phyloP scores from a whole-genome alignment of 1,139 yeast species.

The Scheffersomyces cryptocercus region DNA sequence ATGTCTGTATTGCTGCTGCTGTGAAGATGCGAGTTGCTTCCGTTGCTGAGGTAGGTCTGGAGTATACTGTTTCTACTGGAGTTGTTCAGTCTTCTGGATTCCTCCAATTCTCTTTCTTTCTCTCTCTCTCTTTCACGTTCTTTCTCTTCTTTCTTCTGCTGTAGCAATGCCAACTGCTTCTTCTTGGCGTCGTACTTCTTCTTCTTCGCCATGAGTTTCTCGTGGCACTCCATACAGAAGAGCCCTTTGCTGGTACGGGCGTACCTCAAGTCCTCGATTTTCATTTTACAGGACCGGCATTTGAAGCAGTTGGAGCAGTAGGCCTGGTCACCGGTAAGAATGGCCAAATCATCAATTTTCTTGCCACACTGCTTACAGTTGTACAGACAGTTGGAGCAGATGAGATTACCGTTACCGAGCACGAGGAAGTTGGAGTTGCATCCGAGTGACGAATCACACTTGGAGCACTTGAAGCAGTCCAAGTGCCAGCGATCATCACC shows the following conservation, averaged over 20 bases:
- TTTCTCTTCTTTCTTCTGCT: conserved; percentile 15
- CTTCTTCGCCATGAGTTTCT: conserved; percentile 73
- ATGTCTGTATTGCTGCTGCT: not conserved
- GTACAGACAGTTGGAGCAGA: conserved; percentile 90
- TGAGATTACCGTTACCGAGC: conserved; percentile 86
- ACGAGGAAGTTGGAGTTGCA: conserved; percentile 89
- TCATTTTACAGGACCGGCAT: conserved; percentile 85
- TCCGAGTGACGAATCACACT: conserved; percentile 75
- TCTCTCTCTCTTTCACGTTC: conserved; percentile 5
- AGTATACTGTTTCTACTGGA: conserved; percentile 14
- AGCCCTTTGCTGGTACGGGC: conserved; percentile 94
- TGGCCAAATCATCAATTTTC: conserved; percentile 94
- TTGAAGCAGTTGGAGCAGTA: conserved; percentile 90
- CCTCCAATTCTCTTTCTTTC: not conserved
- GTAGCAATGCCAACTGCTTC: conserved; percentile 28
- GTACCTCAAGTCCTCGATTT: conserved; percentile 85
- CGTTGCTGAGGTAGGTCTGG: conserved; percentile 11
- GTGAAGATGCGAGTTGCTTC: conserved; percentile 6
- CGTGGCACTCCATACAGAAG: conserved; percentile 93
- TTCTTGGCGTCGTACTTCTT: conserved; percentile 51
- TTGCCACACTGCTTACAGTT: conserved; percentile 85
- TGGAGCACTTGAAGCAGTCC: conserved; percentile 86
- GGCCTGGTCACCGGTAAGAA: conserved; percentile 91
- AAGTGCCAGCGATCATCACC: conserved; percentile 97
- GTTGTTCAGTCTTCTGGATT: conserved; percentile 1